Conservation (phyloP, 768 basidiomycete species). For the Boletus huronensis region DNA sequence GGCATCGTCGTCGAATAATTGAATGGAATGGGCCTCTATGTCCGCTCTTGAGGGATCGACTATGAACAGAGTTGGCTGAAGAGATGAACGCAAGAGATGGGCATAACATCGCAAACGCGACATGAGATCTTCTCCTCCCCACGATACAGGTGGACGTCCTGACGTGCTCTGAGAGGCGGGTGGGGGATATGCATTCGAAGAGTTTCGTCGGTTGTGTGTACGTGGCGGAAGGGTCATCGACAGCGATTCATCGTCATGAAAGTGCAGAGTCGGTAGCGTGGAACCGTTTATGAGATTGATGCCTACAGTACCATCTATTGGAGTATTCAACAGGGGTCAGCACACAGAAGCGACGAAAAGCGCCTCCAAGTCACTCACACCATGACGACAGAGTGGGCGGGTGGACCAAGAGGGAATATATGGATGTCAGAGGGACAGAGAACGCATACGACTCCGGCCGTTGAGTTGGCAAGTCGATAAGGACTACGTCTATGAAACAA, state of each 20-base stretch:
- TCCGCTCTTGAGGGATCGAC: constrained; percentile 93
- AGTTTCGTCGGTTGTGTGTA: constrained; percentile 32
- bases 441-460: constrained; percentile 91
- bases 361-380: constrained; percentile 47
- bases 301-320: constrained; percentile 77
- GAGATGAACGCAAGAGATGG: constrained; percentile 77
- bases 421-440: constrained; percentile 85
- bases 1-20: constrained; percentile 80
- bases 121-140: constrained; percentile 88
- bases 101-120: constrained; percentile 72
- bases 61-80: constrained; percentile 84
- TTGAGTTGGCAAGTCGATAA: constrained; percentile 80
- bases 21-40: constrained; percentile 84
- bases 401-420: constrained; percentile 86
- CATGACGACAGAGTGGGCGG: constrained; percentile 82
- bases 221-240: constrained; percentile 57
- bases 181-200: constrained; percentile 58
- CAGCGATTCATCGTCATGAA: constrained; percentile 95
- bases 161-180: constrained; percentile 50
- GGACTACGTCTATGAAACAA: constrained; percentile 60
- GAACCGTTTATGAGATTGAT: constrained; percentile 85
- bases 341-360: neutral
- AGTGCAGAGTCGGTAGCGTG: constrained; percentile 86
- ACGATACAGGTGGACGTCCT: constrained; percentile 48
- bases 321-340: neutral